Conservation (phyloP, 2,329 filamentous ascomycete genomes). For the Fonsecaea monophora region DNA sequence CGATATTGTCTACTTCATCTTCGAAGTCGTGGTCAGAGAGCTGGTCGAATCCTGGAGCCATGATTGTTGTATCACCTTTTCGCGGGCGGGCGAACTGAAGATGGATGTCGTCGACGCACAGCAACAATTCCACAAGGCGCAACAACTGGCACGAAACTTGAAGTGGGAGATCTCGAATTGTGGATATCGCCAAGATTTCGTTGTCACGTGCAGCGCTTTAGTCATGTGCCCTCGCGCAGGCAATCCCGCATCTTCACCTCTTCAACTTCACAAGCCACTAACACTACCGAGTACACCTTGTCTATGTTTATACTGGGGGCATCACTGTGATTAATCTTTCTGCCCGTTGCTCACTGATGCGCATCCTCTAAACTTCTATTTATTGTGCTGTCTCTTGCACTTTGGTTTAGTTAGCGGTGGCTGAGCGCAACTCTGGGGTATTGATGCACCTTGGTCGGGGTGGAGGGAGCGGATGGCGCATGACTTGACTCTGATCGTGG, state of each 20-base stretch:
- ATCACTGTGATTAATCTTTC: background rate
- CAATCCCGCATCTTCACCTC: constrained; percentile 20
- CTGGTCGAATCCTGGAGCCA: constrained; percentile 93
- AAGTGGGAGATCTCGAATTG: constrained; percentile 15
- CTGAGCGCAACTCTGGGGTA: constrained; percentile 5
- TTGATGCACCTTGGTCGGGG: constrained; percentile 5
- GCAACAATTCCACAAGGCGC: constrained; percentile 4
- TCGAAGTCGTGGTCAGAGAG: constrained; percentile 90
- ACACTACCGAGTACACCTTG: background rate
- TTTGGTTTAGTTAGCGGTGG: background rate
- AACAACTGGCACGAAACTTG: background rate
- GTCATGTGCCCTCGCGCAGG: constrained; percentile 10
- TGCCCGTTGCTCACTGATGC: background rate
- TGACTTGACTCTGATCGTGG: constrained; percentile 21
- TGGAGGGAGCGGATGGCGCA: constrained; percentile 26
- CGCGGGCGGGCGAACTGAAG: background rate
- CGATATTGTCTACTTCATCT: constrained; percentile 90
- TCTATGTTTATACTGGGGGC: background rate
- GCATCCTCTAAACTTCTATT: background rate
- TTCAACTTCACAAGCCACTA: constrained; percentile 2
- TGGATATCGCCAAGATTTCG: constrained; percentile 17
- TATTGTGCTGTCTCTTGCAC: background rate
- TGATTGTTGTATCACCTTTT: constrained; percentile 59
- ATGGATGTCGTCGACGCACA: constrained; percentile 6
- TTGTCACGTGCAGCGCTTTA: constrained; percentile 6